Evolutionary conservation across 768 basidiomycete genomes (phyloP), one percentile per base, ranked within the genome.

Genomic region (Saitozyma podzolica): DNA sequence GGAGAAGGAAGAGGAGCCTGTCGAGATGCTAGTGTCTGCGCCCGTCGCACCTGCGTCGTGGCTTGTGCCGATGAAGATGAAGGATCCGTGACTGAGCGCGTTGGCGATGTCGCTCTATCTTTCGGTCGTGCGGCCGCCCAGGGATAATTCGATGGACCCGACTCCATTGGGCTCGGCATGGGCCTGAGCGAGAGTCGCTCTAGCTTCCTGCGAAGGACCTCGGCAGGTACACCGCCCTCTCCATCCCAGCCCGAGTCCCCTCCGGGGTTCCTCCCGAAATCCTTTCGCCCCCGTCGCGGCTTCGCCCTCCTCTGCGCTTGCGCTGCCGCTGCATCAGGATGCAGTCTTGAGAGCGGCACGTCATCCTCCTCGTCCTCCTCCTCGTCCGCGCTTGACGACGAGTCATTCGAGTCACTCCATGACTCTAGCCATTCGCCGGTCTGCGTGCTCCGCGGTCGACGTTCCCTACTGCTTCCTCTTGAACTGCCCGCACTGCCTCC

Each of bases 181-280:
- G 45, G n/a, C 45, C 11, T 13, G 45, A 47, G 45, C 45, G 45
- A 52, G 4, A 59, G 56, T 17, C 49, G 48, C 50, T 76, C 69
- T 50, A 78, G 58, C 59, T 64, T 67, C 13, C 40, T 42, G 3
- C 8, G 19, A 9, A 77, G 58, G 10, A 69, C 48, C 39, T 63
- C 57, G 11, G 75, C 72, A 0, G 73, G 75, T 19, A 78, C 63
- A 40, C 77, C 77, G 40, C 75, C 75, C 63, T 78, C 77, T 9
- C 77, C 77, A 56, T 73, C 63, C 76, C 76, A 78, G 3, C 59
- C 55, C 9, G 61, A 59, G 17, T 62, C 66, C 6, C 67, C 68
- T 40, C 73, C 70, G 37, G 69, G 65, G 61, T 70, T 74, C 20
- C 73, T 56, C 8, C 66, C 68, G 42, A 43, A 43, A 9, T 54